phyloP scores from a whole-genome alignment of 2,329 filamentous ascomycete genomes.

The Neopestalotiopsis sp. region DNA sequence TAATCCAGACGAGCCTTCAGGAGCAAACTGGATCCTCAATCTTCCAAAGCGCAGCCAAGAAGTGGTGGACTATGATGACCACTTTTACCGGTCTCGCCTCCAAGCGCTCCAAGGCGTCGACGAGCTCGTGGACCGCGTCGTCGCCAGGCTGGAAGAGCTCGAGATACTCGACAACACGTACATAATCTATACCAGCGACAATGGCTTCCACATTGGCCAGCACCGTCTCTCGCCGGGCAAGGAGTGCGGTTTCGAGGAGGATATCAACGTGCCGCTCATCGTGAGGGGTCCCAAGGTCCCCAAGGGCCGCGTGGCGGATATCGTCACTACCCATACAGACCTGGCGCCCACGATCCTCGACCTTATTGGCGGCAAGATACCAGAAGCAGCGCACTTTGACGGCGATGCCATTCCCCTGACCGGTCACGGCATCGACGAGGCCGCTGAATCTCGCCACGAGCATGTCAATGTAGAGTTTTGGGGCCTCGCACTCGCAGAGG shows the following conservation, averaged over 20 bases:
- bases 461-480: slow-evolving; percentile 52
- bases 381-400: slow-evolving; percentile 30
- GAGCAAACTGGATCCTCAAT: slow-evolving; percentile 50
- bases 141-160: slow-evolving; percentile 39
- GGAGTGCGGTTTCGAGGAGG: slow-evolving; percentile 50
- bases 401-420: slow-evolving; percentile 15
- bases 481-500: slow-evolving; percentile 32
- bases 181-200: slow-evolving; percentile 53
- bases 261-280: slow-evolving; percentile 52
- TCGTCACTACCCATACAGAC: slow-evolving; percentile 51
- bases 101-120: slow-evolving; percentile 52
- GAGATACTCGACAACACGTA: slow-evolving; percentile 44
- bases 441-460: slow-evolving; percentile 37
- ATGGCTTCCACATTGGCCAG: slow-evolving; percentile 54
- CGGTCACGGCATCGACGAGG: neutral
- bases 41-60: slow-evolving; percentile 39
- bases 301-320: slow-evolving; percentile 35
- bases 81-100: slow-evolving; percentile 47
- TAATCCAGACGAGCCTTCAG: slow-evolving; percentile 61
- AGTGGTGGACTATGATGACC: slow-evolving; percentile 42
- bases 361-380: slow-evolving; percentile 38
- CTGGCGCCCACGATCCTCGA: slow-evolving; percentile 51
- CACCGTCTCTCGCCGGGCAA: slow-evolving; percentile 53
- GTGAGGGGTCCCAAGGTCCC: slow-evolving; percentile 51
- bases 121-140: slow-evolving; percentile 47